Evolutionary conservation across 2,329 filamentous ascomycete genomes (phyloP).

Genomic region (Colletotrichum magnum): DNA sequence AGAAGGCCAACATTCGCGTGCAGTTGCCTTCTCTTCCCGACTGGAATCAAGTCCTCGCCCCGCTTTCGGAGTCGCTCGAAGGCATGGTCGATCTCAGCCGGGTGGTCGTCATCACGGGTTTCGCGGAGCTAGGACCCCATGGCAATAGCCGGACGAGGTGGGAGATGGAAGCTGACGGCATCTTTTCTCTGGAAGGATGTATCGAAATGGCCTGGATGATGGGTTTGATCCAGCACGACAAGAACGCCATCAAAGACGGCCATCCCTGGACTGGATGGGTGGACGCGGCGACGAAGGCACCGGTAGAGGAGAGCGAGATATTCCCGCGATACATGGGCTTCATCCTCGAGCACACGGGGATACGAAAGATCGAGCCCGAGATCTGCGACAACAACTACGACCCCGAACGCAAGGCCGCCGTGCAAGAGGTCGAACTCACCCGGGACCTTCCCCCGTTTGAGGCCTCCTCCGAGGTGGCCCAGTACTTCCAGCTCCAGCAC

Average conservation of each 20-base stretch:
- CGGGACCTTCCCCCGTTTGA: constrained; percentile 98
- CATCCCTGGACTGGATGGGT: constrained; percentile 97
- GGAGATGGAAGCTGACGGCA: constrained; percentile 98
- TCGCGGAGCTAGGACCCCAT: constrained; percentile 95
- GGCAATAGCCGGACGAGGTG: constrained; percentile 97
- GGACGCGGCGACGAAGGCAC: constrained; percentile 91
- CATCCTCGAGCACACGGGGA: constrained; percentile 96
- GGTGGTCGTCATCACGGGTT: constrained; percentile 96
- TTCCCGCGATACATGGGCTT: constrained; percentile 97
- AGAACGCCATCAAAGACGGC: constrained; percentile 87
- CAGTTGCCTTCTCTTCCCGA: constrained; percentile 91
- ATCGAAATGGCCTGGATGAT: constrained; percentile 99
- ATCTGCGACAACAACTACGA: constrained; percentile 76
- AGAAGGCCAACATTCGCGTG: constrained; percentile 96
- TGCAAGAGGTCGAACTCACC: constrained; percentile 94
- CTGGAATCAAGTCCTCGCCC: constrained; percentile 90
- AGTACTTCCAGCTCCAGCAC: constrained; percentile 96
- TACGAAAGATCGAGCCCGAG: constrained; percentile 96
- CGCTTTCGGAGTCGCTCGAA: constrained; percentile 87
- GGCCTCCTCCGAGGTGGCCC: constrained; percentile 93
- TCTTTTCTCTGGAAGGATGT: constrained; percentile 97
- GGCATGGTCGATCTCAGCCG: constrained; percentile 99
- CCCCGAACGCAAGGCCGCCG: constrained; percentile 96
- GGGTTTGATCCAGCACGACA: constrained; percentile 99
- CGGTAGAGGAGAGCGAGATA: constrained; percentile 97